phyloP scores from a whole-genome alignment of 2,329 filamentous ascomycete genomes.

The Curvularia hawaiiensis region DNA sequence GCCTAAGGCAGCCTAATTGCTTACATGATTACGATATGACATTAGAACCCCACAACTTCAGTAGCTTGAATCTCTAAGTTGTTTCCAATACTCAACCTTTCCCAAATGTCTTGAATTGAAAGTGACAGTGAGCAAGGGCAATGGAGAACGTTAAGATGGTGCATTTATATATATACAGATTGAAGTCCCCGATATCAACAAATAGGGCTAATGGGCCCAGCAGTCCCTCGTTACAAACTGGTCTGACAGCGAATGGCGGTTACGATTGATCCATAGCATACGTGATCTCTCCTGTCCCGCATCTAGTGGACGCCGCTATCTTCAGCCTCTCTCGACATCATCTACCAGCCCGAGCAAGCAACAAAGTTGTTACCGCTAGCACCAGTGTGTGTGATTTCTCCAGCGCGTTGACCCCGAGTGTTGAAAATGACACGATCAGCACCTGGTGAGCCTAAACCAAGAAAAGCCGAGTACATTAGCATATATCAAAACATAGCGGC shows the following conservation, averaged over 20 bases:
- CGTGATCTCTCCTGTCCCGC: not conserved
- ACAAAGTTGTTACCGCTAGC: conserved; percentile 72
- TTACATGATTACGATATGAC: not conserved
- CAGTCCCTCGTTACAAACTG: not conserved
- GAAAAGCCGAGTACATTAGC: not conserved
- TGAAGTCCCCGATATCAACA: not conserved
- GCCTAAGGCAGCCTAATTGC: not conserved
- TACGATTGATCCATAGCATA: not conserved
- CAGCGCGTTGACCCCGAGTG: conserved; percentile 60
- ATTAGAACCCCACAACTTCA: not conserved
- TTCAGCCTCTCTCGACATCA: not conserved
- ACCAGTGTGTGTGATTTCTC: conserved; percentile 72
- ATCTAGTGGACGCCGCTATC: not conserved
- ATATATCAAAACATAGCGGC: no score
- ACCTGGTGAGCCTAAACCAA: conserved; percentile 61
- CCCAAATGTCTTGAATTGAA: not conserved
- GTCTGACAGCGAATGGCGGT: not conserved
- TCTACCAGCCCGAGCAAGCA: conserved; percentile 54
- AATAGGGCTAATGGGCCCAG: not conserved
- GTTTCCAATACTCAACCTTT: not conserved
- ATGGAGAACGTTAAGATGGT: not conserved
- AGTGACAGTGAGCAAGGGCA: not conserved
- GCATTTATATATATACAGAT: not conserved
- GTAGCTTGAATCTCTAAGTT: not conserved
- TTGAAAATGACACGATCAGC: conserved; percentile 71